These are phyloP conservation scores for Lactuca saligna DNA, from an alignment of 129 eudicot species.

Conservation along the genomic window DNA sequence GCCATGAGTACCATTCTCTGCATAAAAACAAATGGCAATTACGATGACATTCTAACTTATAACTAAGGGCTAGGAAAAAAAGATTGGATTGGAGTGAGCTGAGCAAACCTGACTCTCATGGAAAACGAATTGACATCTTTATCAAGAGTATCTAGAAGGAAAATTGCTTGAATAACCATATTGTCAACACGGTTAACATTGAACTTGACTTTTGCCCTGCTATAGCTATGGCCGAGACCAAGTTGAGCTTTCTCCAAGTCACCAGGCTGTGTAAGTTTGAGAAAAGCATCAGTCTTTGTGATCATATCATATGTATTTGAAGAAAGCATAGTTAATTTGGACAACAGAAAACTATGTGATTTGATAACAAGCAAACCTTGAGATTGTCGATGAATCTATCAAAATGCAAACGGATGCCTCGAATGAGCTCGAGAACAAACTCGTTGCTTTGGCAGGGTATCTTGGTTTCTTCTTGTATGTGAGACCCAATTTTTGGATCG, in stretches of 20 bases:
- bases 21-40: background rate
- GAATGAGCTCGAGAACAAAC: conserved; percentile 76
- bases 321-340: background rate
- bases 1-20: conserved; percentile 99
- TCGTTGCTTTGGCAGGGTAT: conserved; percentile 93
- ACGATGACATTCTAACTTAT: background rate
- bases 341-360: background rate
- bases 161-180: conserved; percentile 85
- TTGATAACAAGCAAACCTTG: conserved; percentile 42
- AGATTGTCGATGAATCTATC: conserved; percentile 61
- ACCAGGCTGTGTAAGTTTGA: conserved; percentile 48
- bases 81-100: background rate
- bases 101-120: conserved; percentile 92
- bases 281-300: conserved; percentile 9
- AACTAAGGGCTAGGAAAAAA: too few relatives aligned
- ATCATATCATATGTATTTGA: background rate
- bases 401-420: conserved; percentile 75
- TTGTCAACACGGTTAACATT: conserved; percentile 85
- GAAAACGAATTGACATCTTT: conserved; percentile 88
- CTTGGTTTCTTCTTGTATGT: conserved; percentile 73
- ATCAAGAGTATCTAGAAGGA: conserved; percentile 92
- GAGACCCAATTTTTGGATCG: conserved; percentile 83
- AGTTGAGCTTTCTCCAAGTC: conserved; percentile 90
- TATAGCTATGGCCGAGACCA: conserved; percentile 81
- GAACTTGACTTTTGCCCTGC: conserved; percentile 87